Evolutionary conservation across 106 monocot genomes (phyloP).

Genomic region (Dioscorea zingiberensis): DNA sequence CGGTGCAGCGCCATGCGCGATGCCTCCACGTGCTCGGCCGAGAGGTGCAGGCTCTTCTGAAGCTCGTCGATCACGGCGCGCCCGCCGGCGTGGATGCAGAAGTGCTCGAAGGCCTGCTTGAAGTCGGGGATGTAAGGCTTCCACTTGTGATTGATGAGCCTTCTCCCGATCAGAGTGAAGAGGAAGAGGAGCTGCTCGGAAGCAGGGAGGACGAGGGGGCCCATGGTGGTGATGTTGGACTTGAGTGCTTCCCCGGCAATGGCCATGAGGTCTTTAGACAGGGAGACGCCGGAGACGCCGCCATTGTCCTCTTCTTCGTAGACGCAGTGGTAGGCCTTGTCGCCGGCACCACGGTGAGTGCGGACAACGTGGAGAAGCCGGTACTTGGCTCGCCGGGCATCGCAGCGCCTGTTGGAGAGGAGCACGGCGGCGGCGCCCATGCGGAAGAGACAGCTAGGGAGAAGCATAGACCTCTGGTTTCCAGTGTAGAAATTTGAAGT

Average conservation of each 20-base stretch:
- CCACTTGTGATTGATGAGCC: conserved; percentile 18
- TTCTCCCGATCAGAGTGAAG: conserved; percentile 17
- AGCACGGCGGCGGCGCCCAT: conserved; percentile 12
- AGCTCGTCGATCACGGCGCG: conserved; percentile 30
- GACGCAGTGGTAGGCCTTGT: conserved; percentile 21
- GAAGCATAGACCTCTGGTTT: conserved; percentile 7
- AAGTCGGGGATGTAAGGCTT: conserved; percentile 67
- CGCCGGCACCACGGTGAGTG: conserved; percentile 19
- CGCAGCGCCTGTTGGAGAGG: conserved; percentile 4
- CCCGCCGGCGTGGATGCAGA: conserved; percentile 86
- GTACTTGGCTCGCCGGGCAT: conserved; percentile 12
- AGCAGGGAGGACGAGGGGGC: conserved; percentile 21
- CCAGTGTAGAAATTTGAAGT: conserved; percentile 8
- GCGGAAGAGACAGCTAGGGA: conserved; percentile 12
- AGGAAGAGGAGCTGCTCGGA: conserved; percentile 19
- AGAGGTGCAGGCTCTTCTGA: conserved; percentile 8
- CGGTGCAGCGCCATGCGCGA: conserved; percentile 24
- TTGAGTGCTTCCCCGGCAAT: conserved; percentile 23
- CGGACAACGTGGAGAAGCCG: conserved; percentile 18
- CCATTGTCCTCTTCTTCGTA: conserved; percentile 16
- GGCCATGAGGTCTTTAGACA: conserved; percentile 25
- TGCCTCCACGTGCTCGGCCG: conserved; percentile 23
- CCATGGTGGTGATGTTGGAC: conserved; percentile 21
- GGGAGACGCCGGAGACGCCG: conserved; percentile 6
- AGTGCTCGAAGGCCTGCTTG: conserved; percentile 81